Percentiles rank a stretch among this genome's conserved stretches.
Evolutionary conservation across 768 basidiomycete genomes (phyloP).

Genomic region (Trametes sanguinea): DNA sequence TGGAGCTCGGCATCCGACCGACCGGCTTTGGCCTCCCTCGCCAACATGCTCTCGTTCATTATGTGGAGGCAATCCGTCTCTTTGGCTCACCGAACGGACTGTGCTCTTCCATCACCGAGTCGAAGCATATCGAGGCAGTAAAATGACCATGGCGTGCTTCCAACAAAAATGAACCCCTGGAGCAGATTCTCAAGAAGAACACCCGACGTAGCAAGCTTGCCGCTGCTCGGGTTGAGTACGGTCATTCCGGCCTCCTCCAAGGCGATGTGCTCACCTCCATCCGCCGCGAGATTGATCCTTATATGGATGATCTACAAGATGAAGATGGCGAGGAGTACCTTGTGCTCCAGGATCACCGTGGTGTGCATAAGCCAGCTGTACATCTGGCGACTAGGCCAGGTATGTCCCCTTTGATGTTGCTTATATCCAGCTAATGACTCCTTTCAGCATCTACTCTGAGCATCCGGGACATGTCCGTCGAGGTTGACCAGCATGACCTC

Average conservation of each 20-base stretch:
- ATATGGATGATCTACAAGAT: neutral
- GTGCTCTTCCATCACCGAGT: slow-evolving; percentile 22
- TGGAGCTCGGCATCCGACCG: slow-evolving; percentile 10
- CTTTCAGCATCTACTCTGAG: too few species aligned
- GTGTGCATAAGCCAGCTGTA: too few species aligned
- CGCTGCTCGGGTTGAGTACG: slow-evolving; percentile 10
- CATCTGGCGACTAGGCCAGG: too few species aligned
- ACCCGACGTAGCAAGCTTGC: slow-evolving; percentile 12
- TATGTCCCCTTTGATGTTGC: too few species aligned
- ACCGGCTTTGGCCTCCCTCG: slow-evolving; percentile 24
- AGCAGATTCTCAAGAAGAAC: slow-evolving; percentile 27
- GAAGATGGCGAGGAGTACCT: neutral
- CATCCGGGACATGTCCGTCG: too few species aligned
- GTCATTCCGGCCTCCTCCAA: slow-evolving; percentile 9
- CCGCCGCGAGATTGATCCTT: neutral
- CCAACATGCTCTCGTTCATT: slow-evolving; percentile 33
- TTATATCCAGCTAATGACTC: too few species aligned
- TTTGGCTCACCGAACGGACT: slow-evolving; percentile 30
- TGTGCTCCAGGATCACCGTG: neutral
- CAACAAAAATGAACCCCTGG: slow-evolving; percentile 20
- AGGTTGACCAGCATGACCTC: too few species aligned
- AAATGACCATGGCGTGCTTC: slow-evolving; percentile 29
- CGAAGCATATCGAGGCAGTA: slow-evolving; percentile 23
- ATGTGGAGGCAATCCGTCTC: slow-evolving; percentile 20
- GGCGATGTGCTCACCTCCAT: slow-evolving; percentile 1